Conservation (phyloP, 345 rosid genomes). For the Eucalyptus sp. region DNA sequence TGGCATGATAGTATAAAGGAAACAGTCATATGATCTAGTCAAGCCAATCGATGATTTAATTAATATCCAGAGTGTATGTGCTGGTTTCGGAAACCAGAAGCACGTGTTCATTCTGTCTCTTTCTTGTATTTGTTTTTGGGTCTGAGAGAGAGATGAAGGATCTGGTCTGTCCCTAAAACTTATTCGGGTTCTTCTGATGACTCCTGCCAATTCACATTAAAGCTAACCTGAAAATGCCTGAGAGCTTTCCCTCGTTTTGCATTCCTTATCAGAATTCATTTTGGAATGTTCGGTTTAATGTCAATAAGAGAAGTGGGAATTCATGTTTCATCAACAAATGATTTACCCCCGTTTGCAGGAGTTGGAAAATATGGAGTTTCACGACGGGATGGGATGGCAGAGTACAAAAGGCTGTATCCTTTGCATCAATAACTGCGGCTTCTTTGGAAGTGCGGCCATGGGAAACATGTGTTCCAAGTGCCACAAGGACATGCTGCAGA, state of each 20-base stretch:
- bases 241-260: background rate
- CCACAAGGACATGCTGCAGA: constrained; percentile 1
- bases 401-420: constrained; percentile 2
- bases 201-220: background rate
- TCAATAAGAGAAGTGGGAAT: background rate
- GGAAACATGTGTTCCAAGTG: constrained; percentile 17
- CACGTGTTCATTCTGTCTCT: background rate
- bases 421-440: constrained; percentile 18
- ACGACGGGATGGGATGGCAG: background rate
- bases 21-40: background rate
- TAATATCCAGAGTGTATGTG: background rate
- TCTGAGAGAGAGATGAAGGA: background rate
- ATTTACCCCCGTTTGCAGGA: background rate
- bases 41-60: background rate
- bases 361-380: background rate
- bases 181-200: background rate
- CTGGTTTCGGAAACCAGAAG: background rate
- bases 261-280: background rate
- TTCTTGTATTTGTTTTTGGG: background rate
- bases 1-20: background rate
- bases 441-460: constrained; percentile 8
- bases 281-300: background rate
- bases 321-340: background rate
- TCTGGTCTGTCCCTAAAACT: background rate
- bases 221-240: background rate